These are phyloP conservation scores for Cochlearia excelsa DNA, from an alignment of 345 rosid species.

Conservation along the genomic window DNA sequence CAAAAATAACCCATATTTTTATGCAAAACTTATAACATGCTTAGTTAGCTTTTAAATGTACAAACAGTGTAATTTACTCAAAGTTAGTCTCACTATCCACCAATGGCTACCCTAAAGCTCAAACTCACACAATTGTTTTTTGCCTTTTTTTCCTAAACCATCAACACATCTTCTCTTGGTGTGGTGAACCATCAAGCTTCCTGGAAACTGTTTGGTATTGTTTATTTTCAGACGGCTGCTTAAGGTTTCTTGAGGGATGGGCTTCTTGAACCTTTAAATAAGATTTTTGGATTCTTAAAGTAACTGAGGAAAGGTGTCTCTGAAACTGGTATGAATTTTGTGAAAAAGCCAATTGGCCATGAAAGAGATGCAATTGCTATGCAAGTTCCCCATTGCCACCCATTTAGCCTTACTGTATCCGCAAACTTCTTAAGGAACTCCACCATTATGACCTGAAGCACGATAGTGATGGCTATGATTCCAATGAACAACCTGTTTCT, in stretches of 20 bases:
- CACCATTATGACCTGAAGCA: constrained; percentile 67
- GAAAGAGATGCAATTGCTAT: constrained; percentile 49
- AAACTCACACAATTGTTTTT: constrained; percentile 16
- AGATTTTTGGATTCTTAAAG: constrained; percentile 34
- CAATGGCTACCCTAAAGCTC: constrained; percentile 21
- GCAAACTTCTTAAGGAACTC: constrained; percentile 63
- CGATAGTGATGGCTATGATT: constrained; percentile 54
- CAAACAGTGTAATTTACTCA: constrained; percentile 10
- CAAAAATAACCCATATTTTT: background rate
- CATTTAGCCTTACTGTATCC: constrained; percentile 46
- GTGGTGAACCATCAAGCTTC: constrained; percentile 10
- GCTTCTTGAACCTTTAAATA: constrained; percentile 22
- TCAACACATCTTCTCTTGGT: constrained; percentile 22
- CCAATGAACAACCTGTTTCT: constrained; percentile 51
- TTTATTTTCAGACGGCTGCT: constrained; percentile 18
- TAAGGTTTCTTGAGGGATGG: constrained; percentile 27
- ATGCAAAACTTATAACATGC: constrained; percentile 16
- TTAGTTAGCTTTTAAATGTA: background rate
- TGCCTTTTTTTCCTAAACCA: background rate
- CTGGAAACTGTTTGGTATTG: constrained; percentile 17
- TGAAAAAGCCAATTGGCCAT: constrained; percentile 61
- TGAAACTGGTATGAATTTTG: constrained; percentile 57
- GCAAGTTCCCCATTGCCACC: constrained; percentile 56
- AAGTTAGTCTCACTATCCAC: constrained; percentile 16
- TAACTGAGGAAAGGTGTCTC: constrained; percentile 45